These are phyloP conservation scores for Herpetospermum pedunculosum DNA, from an alignment of 306 rosid genomes.

Conservation along the genomic window DNA sequence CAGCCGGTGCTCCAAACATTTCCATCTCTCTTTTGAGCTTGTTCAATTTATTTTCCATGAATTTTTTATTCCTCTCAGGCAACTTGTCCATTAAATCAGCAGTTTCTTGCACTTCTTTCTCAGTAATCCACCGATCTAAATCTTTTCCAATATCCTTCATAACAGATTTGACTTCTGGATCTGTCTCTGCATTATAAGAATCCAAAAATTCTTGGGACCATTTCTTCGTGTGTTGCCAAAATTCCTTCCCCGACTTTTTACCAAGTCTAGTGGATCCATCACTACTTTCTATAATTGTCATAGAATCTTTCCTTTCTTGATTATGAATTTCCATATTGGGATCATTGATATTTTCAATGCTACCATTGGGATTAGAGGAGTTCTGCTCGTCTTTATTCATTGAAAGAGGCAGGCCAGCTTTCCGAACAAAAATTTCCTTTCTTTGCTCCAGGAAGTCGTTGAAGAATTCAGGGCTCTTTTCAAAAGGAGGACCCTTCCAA, in stretches of 20 bases:
- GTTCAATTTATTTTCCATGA: constrained; percentile 67
- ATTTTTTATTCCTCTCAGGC: constrained; percentile 45
- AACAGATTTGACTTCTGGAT: constrained; percentile 59
- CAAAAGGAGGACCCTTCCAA: constrained; percentile 76
- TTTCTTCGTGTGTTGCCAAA: constrained; percentile 96
- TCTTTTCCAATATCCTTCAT: constrained; percentile 86
- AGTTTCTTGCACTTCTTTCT: constrained; percentile 79
- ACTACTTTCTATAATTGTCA: constrained; percentile 70
- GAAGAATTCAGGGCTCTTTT: constrained; percentile 57
- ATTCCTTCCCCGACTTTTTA: constrained; percentile 81
- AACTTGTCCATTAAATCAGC: constrained; percentile 56
- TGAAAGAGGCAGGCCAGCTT: constrained; percentile 12
- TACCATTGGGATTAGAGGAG: constrained; percentile 22
- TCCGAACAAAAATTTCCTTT: constrained; percentile 25
- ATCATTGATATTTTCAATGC: constrained; percentile 15
- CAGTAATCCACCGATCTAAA: constrained; percentile 87
- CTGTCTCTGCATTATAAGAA: constrained; percentile 74
- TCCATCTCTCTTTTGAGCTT: constrained; percentile 94
- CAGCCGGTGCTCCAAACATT: constrained; percentile 92
- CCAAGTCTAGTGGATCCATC: constrained; percentile 81
- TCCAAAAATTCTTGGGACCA: constrained; percentile 86
- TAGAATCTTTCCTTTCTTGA: constrained; percentile 26
- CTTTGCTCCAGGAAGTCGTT: constrained; percentile 44
- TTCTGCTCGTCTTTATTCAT: constrained; percentile 35
- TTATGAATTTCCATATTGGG: constrained; percentile 9